Evolutionary conservation across 1,139 yeast genomes (phyloP).

Genomic region (Saccharomyces hybrid): DNA sequence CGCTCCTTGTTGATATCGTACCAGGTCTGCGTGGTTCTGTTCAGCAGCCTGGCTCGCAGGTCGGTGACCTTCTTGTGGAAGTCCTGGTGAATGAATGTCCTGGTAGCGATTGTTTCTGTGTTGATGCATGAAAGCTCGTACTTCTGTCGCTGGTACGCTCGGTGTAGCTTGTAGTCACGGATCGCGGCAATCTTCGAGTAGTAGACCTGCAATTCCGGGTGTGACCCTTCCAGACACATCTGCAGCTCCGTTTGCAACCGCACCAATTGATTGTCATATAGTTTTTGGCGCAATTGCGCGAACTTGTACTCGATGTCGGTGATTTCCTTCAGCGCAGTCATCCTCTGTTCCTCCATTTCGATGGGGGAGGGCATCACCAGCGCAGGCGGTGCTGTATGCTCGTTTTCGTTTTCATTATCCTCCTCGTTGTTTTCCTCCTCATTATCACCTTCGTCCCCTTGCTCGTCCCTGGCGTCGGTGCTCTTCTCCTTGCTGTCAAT

Average conservation of each 20-base stretch:
- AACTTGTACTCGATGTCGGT: slow-evolving; percentile 77
- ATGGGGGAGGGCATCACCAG: slow-evolving; percentile 30
- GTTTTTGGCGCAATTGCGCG: slow-evolving; percentile 74
- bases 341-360: slow-evolving; percentile 38
- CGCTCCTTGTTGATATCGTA: slow-evolving; percentile 87
- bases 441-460: slow-evolving; percentile 12
- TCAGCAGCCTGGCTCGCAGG: slow-evolving; percentile 55
- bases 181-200: slow-evolving; percentile 66
- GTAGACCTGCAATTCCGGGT: slow-evolving; percentile 67
- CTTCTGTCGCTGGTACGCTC: slow-evolving; percentile 61
- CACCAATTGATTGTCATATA: slow-evolving; percentile 66
- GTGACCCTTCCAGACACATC: slow-evolving; percentile 82
- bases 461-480: slow-evolving; percentile 12
- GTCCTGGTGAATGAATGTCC: slow-evolving; percentile 82
- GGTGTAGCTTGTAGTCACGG: slow-evolving; percentile 58
- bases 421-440: slow-evolving; percentile 8
- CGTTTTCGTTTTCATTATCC: slow-evolving; percentile 15
- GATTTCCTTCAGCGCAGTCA: slow-evolving; percentile 45
- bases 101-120: slow-evolving; percentile 69
- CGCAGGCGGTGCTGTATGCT: slow-evolving; percentile 12
- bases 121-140: slow-evolving; percentile 72
- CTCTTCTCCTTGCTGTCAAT: not conserved
- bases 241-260: slow-evolving; percentile 76
- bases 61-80: slow-evolving; percentile 65
- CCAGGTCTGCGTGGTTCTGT: slow-evolving; percentile 80